Base-by-base conservation (phyloP, 768 basidiomycete genomes). In the Suillus cothurnatus region DNA sequence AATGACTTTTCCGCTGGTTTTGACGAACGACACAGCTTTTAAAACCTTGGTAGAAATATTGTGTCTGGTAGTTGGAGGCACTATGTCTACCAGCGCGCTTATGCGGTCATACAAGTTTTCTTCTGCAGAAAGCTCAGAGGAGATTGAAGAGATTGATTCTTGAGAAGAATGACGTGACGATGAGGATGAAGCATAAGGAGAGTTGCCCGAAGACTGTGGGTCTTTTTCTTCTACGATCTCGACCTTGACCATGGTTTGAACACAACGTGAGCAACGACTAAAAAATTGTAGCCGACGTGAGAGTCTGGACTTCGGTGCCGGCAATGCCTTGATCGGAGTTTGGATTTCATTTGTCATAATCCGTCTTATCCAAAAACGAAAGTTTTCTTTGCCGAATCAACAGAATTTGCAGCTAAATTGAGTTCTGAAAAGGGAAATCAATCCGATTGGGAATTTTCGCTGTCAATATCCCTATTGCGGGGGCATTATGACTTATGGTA, bases 41-140 rank as follows among this genome's bases (percentile, higher is more conserved):
- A 84, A 80, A 63, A 92, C 71, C 61, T 84, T 85, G 28, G 88
- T 81, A 59, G 85, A 78, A 68, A 99, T 86, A 72, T 80, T 81
- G 71, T 92, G 90, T 67, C 97, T 89, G 45, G 96, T 96, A 11
- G 90, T 81, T 28, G 97, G 97, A 8, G 96, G 91, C 6, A 99
- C 88, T 74, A 99, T 99, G 83, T 99, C 97, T 71, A 92, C 91
- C 77, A 99, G 90, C 31, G 97, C 97, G 65, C 84, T 84, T 73
- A 99, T 69, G 65, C 97, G 93, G 81, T 98, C 95, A 68, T 89
- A 82, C 71, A 97, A 67, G 50, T 95, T 87, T 81, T 99, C 97
- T 71, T 95, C 88, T 67, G 79, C 81, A 66, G 86, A 86, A 53
- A 80, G 73, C 61, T 93, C 88, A 4, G 93, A 94, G 39, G 87